These are phyloP conservation scores for Debaryomyces psychrophilus DNA, from an alignment of 1,139 yeast species.

Conservation along the genomic window DNA sequence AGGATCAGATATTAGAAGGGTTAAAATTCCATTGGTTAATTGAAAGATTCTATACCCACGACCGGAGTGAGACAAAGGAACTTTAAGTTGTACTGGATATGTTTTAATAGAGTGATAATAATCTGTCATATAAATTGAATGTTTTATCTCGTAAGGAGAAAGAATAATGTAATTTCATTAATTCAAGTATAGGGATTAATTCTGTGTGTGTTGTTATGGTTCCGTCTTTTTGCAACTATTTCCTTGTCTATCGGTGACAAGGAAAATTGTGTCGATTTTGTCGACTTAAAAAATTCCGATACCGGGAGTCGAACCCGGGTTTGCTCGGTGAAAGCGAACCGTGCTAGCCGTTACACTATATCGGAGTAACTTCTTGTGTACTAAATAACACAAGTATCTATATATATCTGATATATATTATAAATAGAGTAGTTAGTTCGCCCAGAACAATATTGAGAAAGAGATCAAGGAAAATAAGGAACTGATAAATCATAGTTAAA, in stretches of 20 bases:
- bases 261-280: not conserved
- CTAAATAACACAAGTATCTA: not conserved
- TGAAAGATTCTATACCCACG: conserved; percentile 47
- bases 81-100: conserved; percentile 25
- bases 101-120: conserved; percentile 17
- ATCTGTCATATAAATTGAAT: not conserved
- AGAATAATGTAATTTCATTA: not conserved
- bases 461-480: not conserved
- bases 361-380: conserved; percentile 42
- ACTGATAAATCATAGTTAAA: not conserved
- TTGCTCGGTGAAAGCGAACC: conserved; percentile 83
- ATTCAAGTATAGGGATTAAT: not conserved
- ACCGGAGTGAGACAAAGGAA: conserved; percentile 35
- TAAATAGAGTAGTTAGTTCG: not conserved
- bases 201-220: not conserved
- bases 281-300: conserved; percentile 59
- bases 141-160: not conserved
- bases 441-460: not conserved
- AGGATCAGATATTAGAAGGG: conserved; percentile 62
- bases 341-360: conserved; percentile 83
- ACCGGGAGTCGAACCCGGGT: conserved; percentile 86
- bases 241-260: not conserved
- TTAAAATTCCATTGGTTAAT: conserved; percentile 55
- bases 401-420: not conserved
- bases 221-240: conserved; percentile 3